Percentiles rank a stretch among this genome's conserved stretches.
Conservation (phyloP, 192 early-diverging fungal genomes). For the Haplosporangium gracile region DNA sequence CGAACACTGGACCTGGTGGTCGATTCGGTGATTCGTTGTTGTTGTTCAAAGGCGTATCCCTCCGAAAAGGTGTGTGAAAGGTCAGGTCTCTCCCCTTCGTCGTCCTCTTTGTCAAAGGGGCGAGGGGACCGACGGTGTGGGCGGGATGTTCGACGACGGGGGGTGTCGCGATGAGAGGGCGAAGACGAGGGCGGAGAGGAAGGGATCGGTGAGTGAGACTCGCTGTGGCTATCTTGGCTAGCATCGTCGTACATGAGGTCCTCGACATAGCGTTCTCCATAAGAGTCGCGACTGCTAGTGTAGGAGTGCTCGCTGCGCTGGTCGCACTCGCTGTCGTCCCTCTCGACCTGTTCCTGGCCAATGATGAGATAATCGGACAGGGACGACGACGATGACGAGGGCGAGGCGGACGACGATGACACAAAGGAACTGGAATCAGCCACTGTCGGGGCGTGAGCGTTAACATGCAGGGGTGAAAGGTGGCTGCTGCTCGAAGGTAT, state of each 20-base stretch:
- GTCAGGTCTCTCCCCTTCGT: neutral
- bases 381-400: slow-evolving; percentile 36
- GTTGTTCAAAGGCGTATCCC: neutral
- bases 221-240: slow-evolving; percentile 18
- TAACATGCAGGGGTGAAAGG: neutral
- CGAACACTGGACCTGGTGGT: neutral
- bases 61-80: neutral
- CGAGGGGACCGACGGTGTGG: neutral
- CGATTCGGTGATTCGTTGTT: slow-evolving; percentile 5
- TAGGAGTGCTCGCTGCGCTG: slow-evolving; percentile 24
- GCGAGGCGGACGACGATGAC: slow-evolving; percentile 12
- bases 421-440: neutral
- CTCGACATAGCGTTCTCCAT: neutral
- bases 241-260: slow-evolving; percentile 4
- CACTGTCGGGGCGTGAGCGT: neutral
- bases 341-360: slow-evolving; percentile 41
- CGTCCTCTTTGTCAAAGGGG: neutral
- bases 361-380: slow-evolving; percentile 45
- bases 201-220: neutral
- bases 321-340: slow-evolving; percentile 28
- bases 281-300: slow-evolving; percentile 17
- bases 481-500: neutral
- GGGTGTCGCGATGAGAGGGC: neutral
- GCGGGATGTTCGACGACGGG: neutral
- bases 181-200: neutral